Evolutionary conservation across 257 asterid species (phyloP), one percentile per base, ranked within the genome.

Genomic region (Solanum ahanhuiri): DNA sequence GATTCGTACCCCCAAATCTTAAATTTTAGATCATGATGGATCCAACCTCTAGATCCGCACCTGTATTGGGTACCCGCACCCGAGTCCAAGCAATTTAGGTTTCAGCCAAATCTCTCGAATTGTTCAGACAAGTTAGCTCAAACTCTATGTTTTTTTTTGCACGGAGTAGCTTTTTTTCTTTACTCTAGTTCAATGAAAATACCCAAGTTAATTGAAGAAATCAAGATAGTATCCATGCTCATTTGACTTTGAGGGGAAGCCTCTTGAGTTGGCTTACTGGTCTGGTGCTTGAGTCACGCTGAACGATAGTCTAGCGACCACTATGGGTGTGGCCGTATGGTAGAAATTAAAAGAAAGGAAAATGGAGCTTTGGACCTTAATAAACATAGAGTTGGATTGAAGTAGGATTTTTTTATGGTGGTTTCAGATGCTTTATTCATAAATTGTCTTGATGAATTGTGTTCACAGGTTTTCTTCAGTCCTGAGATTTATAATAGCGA

Each of bases 401-500:
- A 41, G 18, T 76, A 14, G 83, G 60, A 76, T 6, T n/a, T 39
- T n/a, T 41, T 76, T 3, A 39, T 76, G 83, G 35, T 76, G 83
- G 83, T n/a, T 76, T 76, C 83, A 76, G 60, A 41, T 76, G 54
- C 64, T 57, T 83, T 20, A 34, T 60, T 33, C 79, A 70, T 33
- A 71, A 71, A 45, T 71, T 71, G 43, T 22, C 79, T 33, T 8
- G 43, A 71, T 71, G 79, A 71, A 33, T 89, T 89, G 85, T 90
- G 79, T 76, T 43, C 66, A 89, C 96, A 95, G 99, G 92, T 97
- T 22, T 97, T 97, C 91, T 97, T 97, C 92, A 95, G 90, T 90
- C 99, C 98, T 58, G 99, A 97, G 91, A 95, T 97, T 81, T 94
- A 91, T 86, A 89, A 90, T 84, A 90, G 89, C 34, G 97, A 95